phyloP scores from a whole-genome alignment of 345 rosid species.

The Ailanthus altissimus region DNA sequence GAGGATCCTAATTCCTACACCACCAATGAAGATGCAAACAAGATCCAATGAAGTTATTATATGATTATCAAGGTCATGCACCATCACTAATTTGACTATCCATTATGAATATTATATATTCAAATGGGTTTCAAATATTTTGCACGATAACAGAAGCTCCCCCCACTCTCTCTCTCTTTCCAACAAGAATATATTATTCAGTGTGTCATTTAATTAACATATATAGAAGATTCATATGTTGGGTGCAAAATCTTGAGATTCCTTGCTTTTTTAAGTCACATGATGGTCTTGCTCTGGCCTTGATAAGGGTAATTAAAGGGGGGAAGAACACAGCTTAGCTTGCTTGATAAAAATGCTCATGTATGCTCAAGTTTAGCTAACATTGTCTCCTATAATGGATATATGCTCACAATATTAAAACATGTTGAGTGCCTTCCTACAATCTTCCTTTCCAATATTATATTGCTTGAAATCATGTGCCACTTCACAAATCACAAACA shows the following conservation, averaged over 20 bases:
- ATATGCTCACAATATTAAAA: conserved; percentile 21
- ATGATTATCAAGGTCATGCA: conserved; percentile 10
- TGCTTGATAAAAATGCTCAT: conserved; percentile 28
- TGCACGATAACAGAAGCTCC: conserved; percentile 21
- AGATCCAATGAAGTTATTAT: conserved; percentile 35
- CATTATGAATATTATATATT: neutral
- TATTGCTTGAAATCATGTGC: conserved; percentile 5
- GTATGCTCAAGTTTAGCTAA: conserved; percentile 31
- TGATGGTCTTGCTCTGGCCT: conserved; percentile 22
- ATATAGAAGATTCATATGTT: conserved; percentile 37
- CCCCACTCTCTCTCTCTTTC: neutral
- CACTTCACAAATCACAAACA: neutral
- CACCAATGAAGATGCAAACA: conserved; percentile 28
- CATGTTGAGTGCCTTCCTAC: conserved; percentile 34
- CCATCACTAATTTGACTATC: conserved; percentile 28
- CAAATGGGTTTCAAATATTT: conserved; percentile 20
- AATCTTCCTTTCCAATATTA: conserved; percentile 17
- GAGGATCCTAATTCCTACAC: neutral
- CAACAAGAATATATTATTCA: neutral
- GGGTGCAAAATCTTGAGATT: conserved; percentile 48
- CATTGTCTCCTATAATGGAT: conserved; percentile 42
- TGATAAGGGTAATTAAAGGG: conserved; percentile 10
- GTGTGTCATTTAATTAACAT: conserved; percentile 9
- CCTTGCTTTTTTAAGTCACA: conserved; percentile 37
- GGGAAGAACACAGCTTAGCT: conserved; percentile 26